Base-by-base conservation (phyloP, 2,329 filamentous ascomycete species). In the Epichloe gansuensis region DNA sequence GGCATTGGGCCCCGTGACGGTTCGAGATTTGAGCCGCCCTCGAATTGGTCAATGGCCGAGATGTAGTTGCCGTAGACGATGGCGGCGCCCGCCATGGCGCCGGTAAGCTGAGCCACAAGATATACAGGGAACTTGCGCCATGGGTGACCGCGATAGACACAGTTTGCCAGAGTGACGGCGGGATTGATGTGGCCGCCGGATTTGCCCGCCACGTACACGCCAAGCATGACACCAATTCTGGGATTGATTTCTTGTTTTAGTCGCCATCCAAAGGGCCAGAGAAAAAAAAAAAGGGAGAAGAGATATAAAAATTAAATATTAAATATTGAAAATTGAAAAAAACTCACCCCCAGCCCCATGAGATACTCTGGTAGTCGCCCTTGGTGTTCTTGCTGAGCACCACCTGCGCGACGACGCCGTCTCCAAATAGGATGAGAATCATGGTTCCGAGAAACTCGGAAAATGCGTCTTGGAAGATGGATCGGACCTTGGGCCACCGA, bases 101-200 rank as follows among this genome's bases (percentile, higher is more conserved):
- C 85, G 0, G 88, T 73, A 4, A 83, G 59, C 62, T 88, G 85
- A 0, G 83, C 79, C 2, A 82, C 52, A 39, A 78, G 70, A 65
- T 88, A 88, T n/a, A 83, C 66, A 1, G 83, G 84, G 56, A 87
- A 81, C 41, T 84, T 81, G 45, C 78, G 75, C 81, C 83, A 87
- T 5, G 85, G 82, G 31, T 86, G 75, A 51, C 79, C 77, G 51
- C 85, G 80, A 64, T 78, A 85, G 47, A 88, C 66, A 61, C 84
- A 87, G 66, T 82, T 85, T 55, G 78, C 75, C 31, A 88, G 74
- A 1, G 84, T 87, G 15, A 88, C 77, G n/a, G 82, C 85, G 0
- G 85, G 82, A 61, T 84, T 85, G 58, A 88, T 72, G 61, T 86
- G 84, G 1, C 78, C 82, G 7, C 83, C 84, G 3, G 78, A 82